Base-by-base conservation (phyloP, 768 basidiomycete genomes). In the Rhizopogon rudus region DNA sequence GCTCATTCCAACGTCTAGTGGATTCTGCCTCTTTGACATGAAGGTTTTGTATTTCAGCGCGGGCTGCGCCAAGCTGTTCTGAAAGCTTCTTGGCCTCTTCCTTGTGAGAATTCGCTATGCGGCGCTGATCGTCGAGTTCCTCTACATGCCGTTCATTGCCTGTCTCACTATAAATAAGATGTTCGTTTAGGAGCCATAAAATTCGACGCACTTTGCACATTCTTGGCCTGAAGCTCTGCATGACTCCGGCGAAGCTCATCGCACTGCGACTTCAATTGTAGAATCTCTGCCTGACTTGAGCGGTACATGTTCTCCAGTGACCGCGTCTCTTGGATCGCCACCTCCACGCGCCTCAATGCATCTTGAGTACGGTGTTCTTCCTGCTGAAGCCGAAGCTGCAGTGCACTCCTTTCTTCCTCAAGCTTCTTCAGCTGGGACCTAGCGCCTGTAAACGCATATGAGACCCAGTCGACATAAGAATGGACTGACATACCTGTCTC, bases 1-100 rank as follows among this genome's bases (percentile, higher is more conserved):
- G 67, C 12, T 68, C 65, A 16, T 67, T 67, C 52, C 67, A 64
- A 35, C 52, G 63, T 42, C 46, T 49, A 6, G 60, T 59, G 39
- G 58, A 52, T 2, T 20, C 53, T 2, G 51, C 5, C 37, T 62
- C 63, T 39, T 45, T 61, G 16, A 57, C 42, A 5, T 60, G 57
- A 33, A 65, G 29, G 28, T 56, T 56, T 8, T 61, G 64, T 25
- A 62, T 69, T 46, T 57, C 65, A 29, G 28, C 17, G 22, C 48
- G 63, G 31, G 66, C 61, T 12, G 22, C 45, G n/a, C 43, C 51
- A 12, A 70, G 46, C 16, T 52, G 54, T 16, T 40, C 40, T 16
- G 61, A 57, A 33, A 60, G 63, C 52, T 41, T 52, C 22, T 55
- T 60, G 12, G 56, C 52, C 40, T 48, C 48, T 16, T 49, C 48